Evolutionary conservation across 1,284 basidiomycete species (phyloP).

Genomic region (Athelia sp.): DNA sequence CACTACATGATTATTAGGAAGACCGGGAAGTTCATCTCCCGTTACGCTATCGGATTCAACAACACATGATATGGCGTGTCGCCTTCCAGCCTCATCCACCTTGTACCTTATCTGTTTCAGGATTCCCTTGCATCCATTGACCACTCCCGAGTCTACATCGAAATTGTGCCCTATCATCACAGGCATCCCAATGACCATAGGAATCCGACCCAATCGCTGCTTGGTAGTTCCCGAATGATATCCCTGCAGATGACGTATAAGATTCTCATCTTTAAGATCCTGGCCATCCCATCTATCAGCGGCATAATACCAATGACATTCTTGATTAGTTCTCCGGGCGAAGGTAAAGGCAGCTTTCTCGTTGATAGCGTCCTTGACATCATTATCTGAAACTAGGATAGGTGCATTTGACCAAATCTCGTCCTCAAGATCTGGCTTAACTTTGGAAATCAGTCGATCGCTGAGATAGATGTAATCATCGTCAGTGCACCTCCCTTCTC

Average conservation of each 20-base stretch:
- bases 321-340: neutral
- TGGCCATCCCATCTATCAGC: slow-evolving; percentile 2
- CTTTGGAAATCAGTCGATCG: neutral
- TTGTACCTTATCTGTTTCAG: slow-evolving; percentile 5
- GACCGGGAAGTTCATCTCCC: slow-evolving; percentile 8
- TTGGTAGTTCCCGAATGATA: slow-evolving; percentile 5
- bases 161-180: slow-evolving; percentile 9
- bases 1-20: slow-evolving; percentile 10
- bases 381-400: slow-evolving; percentile 2
- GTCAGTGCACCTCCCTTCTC: slow-evolving; percentile 6
- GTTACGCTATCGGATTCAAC: neutral
- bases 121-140: slow-evolving; percentile 8
- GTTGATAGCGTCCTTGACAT: slow-evolving; percentile 8
- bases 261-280: neutral
- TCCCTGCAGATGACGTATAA: neutral
- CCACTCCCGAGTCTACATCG: slow-evolving; percentile 9
- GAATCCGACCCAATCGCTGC: slow-evolving; percentile 5
- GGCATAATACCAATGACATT: slow-evolving; percentile 9
- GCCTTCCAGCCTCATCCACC: neutral
- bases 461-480: slow-evolving; percentile 2
- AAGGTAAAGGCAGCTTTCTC: neutral
- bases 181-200: slow-evolving; percentile 12
- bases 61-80: slow-evolving; percentile 6
- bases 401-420: neutral
- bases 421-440: slow-evolving; percentile 4